Percentiles rank a stretch among this genome's conserved stretches.
Evolutionary conservation across 2,329 filamentous ascomycete species (phyloP).

Genomic region (Arthrobotrys sinensis): DNA sequence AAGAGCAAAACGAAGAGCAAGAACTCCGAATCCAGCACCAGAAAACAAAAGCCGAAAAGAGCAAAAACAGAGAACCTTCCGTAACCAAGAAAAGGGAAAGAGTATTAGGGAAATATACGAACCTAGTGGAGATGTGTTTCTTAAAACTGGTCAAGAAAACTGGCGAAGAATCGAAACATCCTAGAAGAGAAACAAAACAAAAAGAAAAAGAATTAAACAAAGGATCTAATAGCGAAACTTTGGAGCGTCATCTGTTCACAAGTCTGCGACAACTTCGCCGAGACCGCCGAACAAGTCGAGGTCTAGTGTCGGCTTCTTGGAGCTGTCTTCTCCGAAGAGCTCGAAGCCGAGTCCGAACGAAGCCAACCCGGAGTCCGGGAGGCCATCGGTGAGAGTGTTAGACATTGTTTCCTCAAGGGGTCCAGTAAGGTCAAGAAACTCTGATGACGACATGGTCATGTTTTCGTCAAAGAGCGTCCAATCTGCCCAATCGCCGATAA

Average conservation of each 20-base stretch:
- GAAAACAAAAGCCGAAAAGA: slow-evolving; percentile 28
- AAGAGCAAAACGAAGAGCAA: slow-evolving; percentile 44
- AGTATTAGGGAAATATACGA: slow-evolving; percentile 56
- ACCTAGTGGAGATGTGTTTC: slow-evolving; percentile 60
- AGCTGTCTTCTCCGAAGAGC: slow-evolving; percentile 47
- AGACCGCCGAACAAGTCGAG: slow-evolving; percentile 47
- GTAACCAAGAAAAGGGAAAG: slow-evolving; percentile 31
- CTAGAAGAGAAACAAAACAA: slow-evolving; percentile 29
- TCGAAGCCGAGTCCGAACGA: slow-evolving; percentile 40
- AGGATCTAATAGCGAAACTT: neutral
- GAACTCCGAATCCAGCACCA: slow-evolving; percentile 35
- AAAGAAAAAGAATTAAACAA: slow-evolving; percentile 11
- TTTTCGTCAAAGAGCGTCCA: slow-evolving; percentile 58
- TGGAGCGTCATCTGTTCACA: slow-evolving; percentile 40
- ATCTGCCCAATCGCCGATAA: slow-evolving; percentile 57
- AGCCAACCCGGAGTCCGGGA: slow-evolving; percentile 49
- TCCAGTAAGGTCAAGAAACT: slow-evolving; percentile 11
- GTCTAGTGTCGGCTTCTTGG: slow-evolving; percentile 31
- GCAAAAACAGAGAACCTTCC: slow-evolving; percentile 21
- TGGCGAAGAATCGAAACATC: slow-evolving; percentile 52
- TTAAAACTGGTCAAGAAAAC: slow-evolving; percentile 58
- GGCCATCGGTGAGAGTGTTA: slow-evolving; percentile 29
- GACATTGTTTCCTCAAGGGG: slow-evolving; percentile 16
- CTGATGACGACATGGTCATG: neutral
- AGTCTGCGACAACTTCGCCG: slow-evolving; percentile 11